Evolutionary conservation across 2,329 filamentous ascomycete species (phyloP), one percentile per base, ranked within the genome.

Genomic region (Phoma sp.): DNA sequence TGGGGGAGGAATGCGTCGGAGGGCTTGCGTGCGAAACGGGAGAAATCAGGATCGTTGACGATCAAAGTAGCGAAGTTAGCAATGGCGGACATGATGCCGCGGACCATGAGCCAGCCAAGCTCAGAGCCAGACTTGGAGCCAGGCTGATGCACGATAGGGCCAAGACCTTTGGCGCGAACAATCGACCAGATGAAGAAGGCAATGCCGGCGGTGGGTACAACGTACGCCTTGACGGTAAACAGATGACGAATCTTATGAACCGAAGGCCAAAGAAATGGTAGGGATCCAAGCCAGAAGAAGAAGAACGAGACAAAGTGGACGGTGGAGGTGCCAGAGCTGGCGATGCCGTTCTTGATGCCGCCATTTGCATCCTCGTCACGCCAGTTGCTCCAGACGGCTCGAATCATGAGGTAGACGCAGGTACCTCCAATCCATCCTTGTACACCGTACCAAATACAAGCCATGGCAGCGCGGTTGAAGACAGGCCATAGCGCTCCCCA

Each of bases 11-110:
- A 70, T 0, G 91, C 90, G 70, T 95, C 90, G 17, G 78, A 82
- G 1, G 91, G 91, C 70, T 88, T 91, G 19, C 79, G 78, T 2
- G 92, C 90, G 68, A 96, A 97, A 73, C 93, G 88, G 19, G 90
- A 82, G 73, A 96, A 96, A 70, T 96, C 92, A 0, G 90, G 90
- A 63, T 91, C 88, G 73, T 96, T 85, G 61, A 83, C 80, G 63
- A 96, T 95, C 31, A 96, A 82, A 0, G 92, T 92, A 1, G 92
- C 90, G 70, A 96, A 96, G 78, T 96, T 96, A 66, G 91, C 90
- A 61, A 97, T 92, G 4, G 90, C 88, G 22, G 84, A 88, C 92
- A 96, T 96, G 76, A 96, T 88, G 33, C 91, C 91, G 58, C 88
- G 88, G 56, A 97, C 84, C 54, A 96, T 87, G 22, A 87, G 85